phyloP scores from a whole-genome alignment of 2,329 filamentous ascomycete genomes.

The Penicillium aurantiogriseum region DNA sequence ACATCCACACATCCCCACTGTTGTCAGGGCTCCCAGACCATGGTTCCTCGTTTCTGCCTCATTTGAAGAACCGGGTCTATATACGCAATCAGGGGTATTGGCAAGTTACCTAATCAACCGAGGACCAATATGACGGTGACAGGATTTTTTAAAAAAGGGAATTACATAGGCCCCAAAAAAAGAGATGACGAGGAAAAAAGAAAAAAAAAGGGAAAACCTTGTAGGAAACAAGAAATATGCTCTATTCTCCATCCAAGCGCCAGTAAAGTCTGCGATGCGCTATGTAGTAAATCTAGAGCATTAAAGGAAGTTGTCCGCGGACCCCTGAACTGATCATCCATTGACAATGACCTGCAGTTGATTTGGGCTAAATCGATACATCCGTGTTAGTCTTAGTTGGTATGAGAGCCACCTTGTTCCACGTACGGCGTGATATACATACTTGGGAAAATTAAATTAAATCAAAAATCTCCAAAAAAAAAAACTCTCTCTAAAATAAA shows the following conservation, averaged over 20 bases:
- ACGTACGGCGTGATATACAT: conserved; percentile 22
- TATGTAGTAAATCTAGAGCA: not conserved
- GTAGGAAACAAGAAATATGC: not conserved
- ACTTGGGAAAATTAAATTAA: conserved; percentile 9
- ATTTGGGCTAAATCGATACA: conserved; percentile 27
- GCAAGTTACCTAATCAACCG: conserved; percentile 13
- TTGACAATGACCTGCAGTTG: conserved; percentile 23
- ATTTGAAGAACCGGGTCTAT: conserved; percentile 28
- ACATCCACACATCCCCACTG: conserved; percentile 23
- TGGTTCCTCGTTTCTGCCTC: conserved; percentile 25
- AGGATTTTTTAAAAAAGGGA: not conserved
- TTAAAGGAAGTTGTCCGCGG: conserved; percentile 16
- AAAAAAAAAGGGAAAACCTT: not conserved
- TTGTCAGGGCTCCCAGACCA: conserved; percentile 29
- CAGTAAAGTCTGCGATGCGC: not conserved
- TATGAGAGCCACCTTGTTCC: conserved; percentile 28
- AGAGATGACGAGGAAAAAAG: not conserved
- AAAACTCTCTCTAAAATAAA: not conserved
- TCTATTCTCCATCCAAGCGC: not conserved
- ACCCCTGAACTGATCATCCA: conserved; percentile 25
- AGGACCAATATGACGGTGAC: not conserved
- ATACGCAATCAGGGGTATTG: conserved; percentile 28
- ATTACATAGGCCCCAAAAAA: not conserved
- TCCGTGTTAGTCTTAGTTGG: conserved; percentile 27
- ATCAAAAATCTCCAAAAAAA: conserved; percentile 5